A percentile compares a stretch with the other conserved stretches of the same genome.
These are phyloP conservation scores for Trichoderma pleuroti DNA, from an alignment of 2,329 filamentous ascomycete genomes.

Conservation along the genomic window DNA sequence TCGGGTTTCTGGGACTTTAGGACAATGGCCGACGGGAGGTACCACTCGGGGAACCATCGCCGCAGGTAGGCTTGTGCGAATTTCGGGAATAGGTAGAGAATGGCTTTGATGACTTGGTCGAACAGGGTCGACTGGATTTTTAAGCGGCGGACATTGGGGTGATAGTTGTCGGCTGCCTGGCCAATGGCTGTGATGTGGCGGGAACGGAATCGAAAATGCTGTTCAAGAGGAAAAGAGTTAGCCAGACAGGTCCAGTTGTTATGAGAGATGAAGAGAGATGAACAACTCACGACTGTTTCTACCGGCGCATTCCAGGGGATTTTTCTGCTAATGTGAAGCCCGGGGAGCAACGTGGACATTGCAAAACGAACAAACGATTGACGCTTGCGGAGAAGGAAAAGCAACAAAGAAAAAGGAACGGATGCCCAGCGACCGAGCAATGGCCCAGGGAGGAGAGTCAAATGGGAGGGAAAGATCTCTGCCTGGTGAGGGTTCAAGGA, in stretches of 20 bases:
- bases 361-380: slow-evolving; percentile 9
- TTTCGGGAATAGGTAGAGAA: slow-evolving; percentile 18
- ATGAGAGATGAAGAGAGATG: background rate
- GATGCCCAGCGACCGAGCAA: background rate
- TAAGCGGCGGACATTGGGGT: slow-evolving; percentile 24
- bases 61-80: slow-evolving; percentile 15
- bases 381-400: background rate
- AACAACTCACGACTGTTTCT: slow-evolving; percentile 9
- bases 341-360: slow-evolving; percentile 15
- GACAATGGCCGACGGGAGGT: slow-evolving; percentile 21
- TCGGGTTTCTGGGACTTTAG: slow-evolving; percentile 24
- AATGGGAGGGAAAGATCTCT: background rate
- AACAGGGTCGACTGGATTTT: slow-evolving; percentile 12
- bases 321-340: slow-evolving; percentile 16
- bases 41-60: slow-evolving; percentile 21
- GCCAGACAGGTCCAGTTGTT: background rate
- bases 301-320: slow-evolving; percentile 4
- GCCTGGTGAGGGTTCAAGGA: background rate
- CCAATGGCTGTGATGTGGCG: slow-evolving; percentile 19
- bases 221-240: background rate
- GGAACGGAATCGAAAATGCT: slow-evolving; percentile 18
- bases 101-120: slow-evolving; percentile 8
- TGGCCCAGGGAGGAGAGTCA: background rate
- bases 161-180: slow-evolving; percentile 13
- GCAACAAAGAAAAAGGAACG: background rate